A percentile compares a stretch with the other conserved stretches of the same genome.
Conservation (phyloP, 257 asterid genomes). For the Misopates orontium region DNA sequence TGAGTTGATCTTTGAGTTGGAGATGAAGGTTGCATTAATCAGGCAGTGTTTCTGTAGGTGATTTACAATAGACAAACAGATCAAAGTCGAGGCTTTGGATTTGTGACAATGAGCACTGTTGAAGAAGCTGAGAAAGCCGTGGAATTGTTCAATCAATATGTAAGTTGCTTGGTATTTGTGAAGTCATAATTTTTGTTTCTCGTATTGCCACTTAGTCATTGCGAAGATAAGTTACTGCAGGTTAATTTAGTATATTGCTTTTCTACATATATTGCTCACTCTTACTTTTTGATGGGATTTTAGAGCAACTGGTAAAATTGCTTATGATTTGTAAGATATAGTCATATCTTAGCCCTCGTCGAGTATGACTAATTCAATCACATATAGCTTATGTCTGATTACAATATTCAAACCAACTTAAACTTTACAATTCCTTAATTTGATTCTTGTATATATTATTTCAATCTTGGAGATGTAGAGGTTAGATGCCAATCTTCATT, state of each 20-base stretch:
- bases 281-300: background rate
- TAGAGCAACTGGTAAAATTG: background rate
- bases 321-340: no score
- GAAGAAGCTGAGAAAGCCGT: conserved; percentile 91
- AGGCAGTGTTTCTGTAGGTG: conserved; percentile 47
- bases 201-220: no score
- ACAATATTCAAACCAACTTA: background rate
- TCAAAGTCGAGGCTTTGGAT: conserved; percentile 88
- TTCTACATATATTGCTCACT: background rate
- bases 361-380: no score
- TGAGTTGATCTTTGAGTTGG: background rate
- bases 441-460: conserved; percentile 3
- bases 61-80: conserved; percentile 80
- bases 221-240: background rate
- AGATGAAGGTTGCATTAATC: conserved; percentile 1
- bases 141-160: conserved; percentile 62
- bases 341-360: no score
- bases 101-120: conserved; percentile 80
- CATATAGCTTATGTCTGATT: background rate
- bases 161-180: conserved; percentile 38
- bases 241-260: background rate
- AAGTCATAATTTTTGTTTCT: background rate
- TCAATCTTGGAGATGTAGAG: background rate
- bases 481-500: background rate
- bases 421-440: conserved; percentile 1